A percentile compares a stretch with the other conserved stretches of the same genome.
phyloP scores from a whole-genome alignment of 345 rosid species.

The Boechera retrofracta region DNA sequence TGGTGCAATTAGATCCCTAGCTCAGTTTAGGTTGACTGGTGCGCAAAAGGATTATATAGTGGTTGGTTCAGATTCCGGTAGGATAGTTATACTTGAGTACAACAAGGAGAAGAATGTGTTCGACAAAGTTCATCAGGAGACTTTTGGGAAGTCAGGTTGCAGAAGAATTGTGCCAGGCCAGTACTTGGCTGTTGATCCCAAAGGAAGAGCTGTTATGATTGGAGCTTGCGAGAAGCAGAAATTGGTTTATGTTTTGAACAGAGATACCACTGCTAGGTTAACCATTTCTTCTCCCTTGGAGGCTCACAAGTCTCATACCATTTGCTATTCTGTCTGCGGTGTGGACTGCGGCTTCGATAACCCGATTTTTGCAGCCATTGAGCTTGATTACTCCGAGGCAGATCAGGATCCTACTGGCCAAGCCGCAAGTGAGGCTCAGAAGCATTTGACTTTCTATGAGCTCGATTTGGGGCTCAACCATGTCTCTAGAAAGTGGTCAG shows the following conservation, averaged over 20 bases:
- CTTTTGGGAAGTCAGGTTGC: constrained; percentile 95
- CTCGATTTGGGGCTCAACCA: constrained; percentile 95
- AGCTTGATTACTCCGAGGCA: constrained; percentile 95
- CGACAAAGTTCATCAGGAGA: constrained; percentile 92
- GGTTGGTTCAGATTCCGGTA: constrained; percentile 95
- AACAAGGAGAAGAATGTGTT: constrained; percentile 86
- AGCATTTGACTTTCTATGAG: constrained; percentile 92
- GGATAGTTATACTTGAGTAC: constrained; percentile 89
- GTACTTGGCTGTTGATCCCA: constrained; percentile 89
- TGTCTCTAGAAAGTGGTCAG: constrained; percentile 97
- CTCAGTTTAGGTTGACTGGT: constrained; percentile 93
- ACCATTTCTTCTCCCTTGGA: constrained; percentile 97
- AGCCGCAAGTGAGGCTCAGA: constrained; percentile 91
- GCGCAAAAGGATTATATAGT: constrained; percentile 91
- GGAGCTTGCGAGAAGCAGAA: constrained; percentile 99
- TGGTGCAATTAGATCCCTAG: constrained; percentile 86
- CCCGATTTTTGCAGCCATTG: constrained; percentile 89
- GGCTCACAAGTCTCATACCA: constrained; percentile 94
- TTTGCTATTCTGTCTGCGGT: constrained; percentile 84
- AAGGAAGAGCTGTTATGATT: constrained; percentile 94
- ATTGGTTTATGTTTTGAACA: constrained; percentile 86
- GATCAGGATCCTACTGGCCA: constrained; percentile 91
- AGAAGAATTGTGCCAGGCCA: constrained; percentile 97
- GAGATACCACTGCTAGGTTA: constrained; percentile 93
- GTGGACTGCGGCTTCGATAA: constrained; percentile 98